phyloP scores from a whole-genome alignment of 441 rosid species.

The Melastoma candidum region DNA sequence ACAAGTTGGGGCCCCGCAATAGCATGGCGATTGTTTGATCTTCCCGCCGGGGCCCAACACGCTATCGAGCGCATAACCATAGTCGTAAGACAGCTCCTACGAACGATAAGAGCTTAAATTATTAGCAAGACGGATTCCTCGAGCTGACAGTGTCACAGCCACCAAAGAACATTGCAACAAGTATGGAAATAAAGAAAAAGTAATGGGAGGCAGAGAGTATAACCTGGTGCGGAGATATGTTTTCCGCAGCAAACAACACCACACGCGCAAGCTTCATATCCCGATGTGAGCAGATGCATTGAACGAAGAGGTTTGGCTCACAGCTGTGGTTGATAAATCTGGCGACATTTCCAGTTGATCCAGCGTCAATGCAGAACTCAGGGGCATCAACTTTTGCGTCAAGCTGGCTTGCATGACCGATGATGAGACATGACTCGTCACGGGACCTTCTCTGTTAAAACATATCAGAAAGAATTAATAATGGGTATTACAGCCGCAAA shows the following conservation, averaged over 20 bases:
- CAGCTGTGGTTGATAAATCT: conserved; percentile 92
- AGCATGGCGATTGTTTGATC: conserved; percentile 53
- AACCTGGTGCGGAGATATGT: conserved; percentile 90
- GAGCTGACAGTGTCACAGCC: no score
- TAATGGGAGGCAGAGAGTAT: background rate
- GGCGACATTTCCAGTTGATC: conserved; percentile 64
- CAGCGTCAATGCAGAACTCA: conserved; percentile 88
- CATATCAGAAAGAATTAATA: background rate
- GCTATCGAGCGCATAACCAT: conserved; percentile 76
- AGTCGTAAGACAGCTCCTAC: conserved; percentile 87
- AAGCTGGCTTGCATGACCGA: conserved; percentile 7
- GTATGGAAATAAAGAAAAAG: background rate
- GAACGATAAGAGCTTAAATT: conserved; percentile 4
- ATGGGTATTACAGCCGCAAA: no score
- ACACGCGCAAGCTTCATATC: conserved; percentile 82
- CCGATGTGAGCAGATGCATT: conserved; percentile 67
- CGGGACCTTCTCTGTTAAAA: conserved; percentile 13
- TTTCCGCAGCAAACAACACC: conserved; percentile 86
- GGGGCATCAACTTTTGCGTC: conserved; percentile 46
- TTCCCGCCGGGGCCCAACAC: conserved; percentile 72
- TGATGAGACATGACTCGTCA: conserved; percentile 5
- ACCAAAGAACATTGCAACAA: no score
- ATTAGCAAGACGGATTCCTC: background rate
- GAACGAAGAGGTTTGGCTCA: conserved; percentile 85
- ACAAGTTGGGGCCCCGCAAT: conserved; percentile 67